Conservation (phyloP, 176 grass and related monocot species). For the Lolium multiflorum region DNA sequence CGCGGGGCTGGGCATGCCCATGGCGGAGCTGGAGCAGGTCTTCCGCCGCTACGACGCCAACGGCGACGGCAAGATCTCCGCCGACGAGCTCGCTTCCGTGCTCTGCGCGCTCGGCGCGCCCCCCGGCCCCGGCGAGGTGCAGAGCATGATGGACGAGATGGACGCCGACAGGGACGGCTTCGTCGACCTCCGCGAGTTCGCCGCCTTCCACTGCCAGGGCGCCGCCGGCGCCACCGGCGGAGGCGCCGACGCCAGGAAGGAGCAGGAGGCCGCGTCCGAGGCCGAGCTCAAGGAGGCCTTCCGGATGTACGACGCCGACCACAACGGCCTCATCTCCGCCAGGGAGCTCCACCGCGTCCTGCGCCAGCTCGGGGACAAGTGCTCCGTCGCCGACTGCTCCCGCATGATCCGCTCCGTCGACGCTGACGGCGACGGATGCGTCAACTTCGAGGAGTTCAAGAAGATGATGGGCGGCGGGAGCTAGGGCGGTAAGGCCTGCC, state of each 20-base stretch:
- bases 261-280: constrained; percentile 32
- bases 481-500: not conserved
- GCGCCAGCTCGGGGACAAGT: constrained; percentile 59
- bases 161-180: constrained; percentile 74
- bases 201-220: constrained; percentile 52
- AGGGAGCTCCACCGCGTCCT: constrained; percentile 68
- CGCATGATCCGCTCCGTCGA: constrained; percentile 71
- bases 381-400: constrained; percentile 69
- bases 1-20: constrained; percentile 37
- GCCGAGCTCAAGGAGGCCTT: constrained; percentile 62
- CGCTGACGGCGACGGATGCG: constrained; percentile 56
- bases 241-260: not conserved
- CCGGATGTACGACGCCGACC: constrained; percentile 63
- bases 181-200: constrained; percentile 68
- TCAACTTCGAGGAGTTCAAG: constrained; percentile 74
- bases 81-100: constrained; percentile 53
- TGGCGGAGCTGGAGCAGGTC: constrained; percentile 56
- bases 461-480: constrained; percentile 59
- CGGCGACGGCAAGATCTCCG: constrained; percentile 74
- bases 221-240: not conserved
- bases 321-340: constrained; percentile 62
- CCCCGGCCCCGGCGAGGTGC: constrained; percentile 50
- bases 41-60: constrained; percentile 67
- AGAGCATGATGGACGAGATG: constrained; percentile 79
- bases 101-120: constrained; percentile 50